phyloP scores from a whole-genome alignment of 2,329 filamentous ascomycete genomes.

The Pseudocercospora musae region DNA sequence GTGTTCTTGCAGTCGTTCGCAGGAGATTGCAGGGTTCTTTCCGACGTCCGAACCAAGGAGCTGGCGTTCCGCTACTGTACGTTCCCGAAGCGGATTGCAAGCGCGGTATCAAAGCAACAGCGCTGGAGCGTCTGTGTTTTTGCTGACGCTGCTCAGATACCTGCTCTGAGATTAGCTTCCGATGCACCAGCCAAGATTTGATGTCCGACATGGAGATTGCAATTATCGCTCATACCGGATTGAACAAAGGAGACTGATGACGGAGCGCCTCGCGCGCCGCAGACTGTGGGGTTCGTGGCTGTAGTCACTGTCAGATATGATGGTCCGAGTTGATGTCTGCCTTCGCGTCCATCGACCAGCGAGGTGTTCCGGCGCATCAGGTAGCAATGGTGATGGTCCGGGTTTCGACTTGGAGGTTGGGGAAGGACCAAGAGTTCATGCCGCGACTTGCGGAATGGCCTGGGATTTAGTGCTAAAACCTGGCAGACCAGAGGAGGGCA shows the following conservation, averaged over 20 bases:
- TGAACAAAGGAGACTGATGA: constrained; percentile 25
- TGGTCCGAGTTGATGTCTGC: constrained; percentile 17
- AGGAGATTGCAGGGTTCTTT: constrained; percentile 38
- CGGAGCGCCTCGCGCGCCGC: constrained; percentile 21
- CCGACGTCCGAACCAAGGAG: constrained; percentile 31
- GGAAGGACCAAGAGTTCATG: constrained; percentile 20
- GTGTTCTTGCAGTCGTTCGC: constrained; percentile 36
- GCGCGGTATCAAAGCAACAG: constrained; percentile 29
- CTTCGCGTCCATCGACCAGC: constrained; percentile 15
- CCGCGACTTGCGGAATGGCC: constrained; percentile 23
- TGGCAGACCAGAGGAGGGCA: constrained; percentile 20
- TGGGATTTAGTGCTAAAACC: constrained; percentile 22
- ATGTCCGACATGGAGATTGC: constrained; percentile 19
- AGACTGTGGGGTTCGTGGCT: constrained; percentile 22
- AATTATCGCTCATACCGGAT: constrained; percentile 24
- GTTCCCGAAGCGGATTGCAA: constrained; percentile 29
- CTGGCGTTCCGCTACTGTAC: constrained; percentile 34
- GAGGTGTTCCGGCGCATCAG: constrained; percentile 18
- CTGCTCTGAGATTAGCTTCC: constrained; percentile 24
- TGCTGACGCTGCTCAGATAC: constrained; percentile 21
- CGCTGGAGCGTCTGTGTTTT: constrained; percentile 30
- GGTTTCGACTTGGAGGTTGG: constrained; percentile 18
- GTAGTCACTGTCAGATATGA: constrained; percentile 24
- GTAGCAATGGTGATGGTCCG: constrained; percentile 15
- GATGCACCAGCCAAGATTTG: constrained; percentile 17